phyloP scores from a whole-genome alignment of 768 basidiomycete genomes.

The Crucibulum laeve region DNA sequence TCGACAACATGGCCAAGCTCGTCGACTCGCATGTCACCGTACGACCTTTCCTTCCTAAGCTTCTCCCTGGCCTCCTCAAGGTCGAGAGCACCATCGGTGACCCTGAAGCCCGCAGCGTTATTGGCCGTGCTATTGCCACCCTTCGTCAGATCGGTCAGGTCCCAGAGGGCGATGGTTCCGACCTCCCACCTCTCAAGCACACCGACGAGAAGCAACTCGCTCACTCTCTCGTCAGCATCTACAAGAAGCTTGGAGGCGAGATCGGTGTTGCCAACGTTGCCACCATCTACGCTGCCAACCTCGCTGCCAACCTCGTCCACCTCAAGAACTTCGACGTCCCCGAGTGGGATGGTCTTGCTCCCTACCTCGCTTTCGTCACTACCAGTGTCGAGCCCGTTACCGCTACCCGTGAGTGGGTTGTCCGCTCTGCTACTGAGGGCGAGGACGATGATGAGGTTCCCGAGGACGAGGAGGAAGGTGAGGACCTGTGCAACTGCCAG shows the following conservation, averaged over 20 bases:
- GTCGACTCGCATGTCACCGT: conserved; percentile 94
- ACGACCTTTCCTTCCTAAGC: conserved; percentile 94
- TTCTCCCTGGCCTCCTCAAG: conserved; percentile 94
- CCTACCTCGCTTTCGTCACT: conserved; percentile 68
- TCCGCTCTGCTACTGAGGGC: conserved; percentile 81
- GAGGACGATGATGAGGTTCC: conserved; percentile 59
- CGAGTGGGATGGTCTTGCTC: conserved; percentile 80
- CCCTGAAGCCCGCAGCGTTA: conserved; percentile 94
- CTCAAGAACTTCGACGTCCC: conserved; percentile 88
- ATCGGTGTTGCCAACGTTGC: conserved; percentile 55
- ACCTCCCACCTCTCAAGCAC: conserved; percentile 82
- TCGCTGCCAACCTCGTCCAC: conserved; percentile 86
- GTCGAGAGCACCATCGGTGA: conserved; percentile 93
- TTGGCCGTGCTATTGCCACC: conserved; percentile 88
- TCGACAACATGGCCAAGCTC: conserved; percentile 98
- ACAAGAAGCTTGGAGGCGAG: conserved; percentile 77
- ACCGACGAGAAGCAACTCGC: conserved; percentile 67
- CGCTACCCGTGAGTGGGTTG: conserved; percentile 81
- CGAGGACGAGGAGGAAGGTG: conserved; percentile 96
- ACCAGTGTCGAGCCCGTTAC: conserved; percentile 61
- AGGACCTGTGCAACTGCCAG: conserved; percentile 98
- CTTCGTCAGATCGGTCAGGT: conserved; percentile 95
- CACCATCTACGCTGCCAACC: conserved; percentile 64
- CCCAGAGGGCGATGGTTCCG: conserved; percentile 83
- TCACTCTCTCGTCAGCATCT: conserved; percentile 64